These are phyloP conservation scores for Solanum hybrid DNA, from an alignment of 305 asterid genomes.

Conservation along the genomic window DNA sequence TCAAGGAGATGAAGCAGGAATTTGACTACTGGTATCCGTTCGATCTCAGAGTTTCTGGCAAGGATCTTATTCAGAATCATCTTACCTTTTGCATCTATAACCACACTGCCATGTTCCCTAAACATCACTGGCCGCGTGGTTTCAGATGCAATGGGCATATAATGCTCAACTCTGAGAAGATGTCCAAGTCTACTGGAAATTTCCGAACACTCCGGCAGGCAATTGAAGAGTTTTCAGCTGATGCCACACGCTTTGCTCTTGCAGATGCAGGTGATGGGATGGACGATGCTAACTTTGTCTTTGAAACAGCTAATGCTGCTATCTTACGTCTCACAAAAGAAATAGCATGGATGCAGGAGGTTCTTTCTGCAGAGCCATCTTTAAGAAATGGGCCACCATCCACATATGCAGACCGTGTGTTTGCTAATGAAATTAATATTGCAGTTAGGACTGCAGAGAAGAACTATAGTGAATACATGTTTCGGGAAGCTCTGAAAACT, in stretches of 20 bases:
- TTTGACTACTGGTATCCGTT: slow-evolving; percentile 96
- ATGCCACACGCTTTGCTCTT: slow-evolving; percentile 84
- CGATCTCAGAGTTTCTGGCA: slow-evolving; percentile 90
- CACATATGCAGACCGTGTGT: slow-evolving; percentile 67
- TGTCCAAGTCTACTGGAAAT: slow-evolving; percentile 94
- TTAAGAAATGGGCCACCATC: slow-evolving; percentile 42
- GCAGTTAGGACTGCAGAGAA: slow-evolving; percentile 63
- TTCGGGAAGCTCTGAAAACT: slow-evolving; percentile 74
- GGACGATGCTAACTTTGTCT: slow-evolving; percentile 91
- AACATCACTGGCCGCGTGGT: slow-evolving; percentile 77
- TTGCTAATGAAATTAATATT: slow-evolving; percentile 70
- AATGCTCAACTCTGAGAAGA: slow-evolving; percentile 84
- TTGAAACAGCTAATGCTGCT: slow-evolving; percentile 87
- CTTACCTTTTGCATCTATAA: slow-evolving; percentile 80
- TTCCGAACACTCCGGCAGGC: slow-evolving; percentile 88
- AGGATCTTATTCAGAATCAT: slow-evolving; percentile 97
- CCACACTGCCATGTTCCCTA: slow-evolving; percentile 71
- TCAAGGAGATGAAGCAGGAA: slow-evolving; percentile 74
- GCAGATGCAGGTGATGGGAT: slow-evolving; percentile 98
- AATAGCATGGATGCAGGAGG: slow-evolving; percentile 77
- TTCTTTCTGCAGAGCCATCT: slow-evolving; percentile 46
- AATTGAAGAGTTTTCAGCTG: slow-evolving; percentile 86
- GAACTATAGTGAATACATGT: slow-evolving; percentile 62
- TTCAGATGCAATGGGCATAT: slow-evolving; percentile 91
- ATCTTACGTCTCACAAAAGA: slow-evolving; percentile 83